phyloP scores from a whole-genome alignment of 1,139 yeast genomes.

The Blastobotrys indianensis region DNA sequence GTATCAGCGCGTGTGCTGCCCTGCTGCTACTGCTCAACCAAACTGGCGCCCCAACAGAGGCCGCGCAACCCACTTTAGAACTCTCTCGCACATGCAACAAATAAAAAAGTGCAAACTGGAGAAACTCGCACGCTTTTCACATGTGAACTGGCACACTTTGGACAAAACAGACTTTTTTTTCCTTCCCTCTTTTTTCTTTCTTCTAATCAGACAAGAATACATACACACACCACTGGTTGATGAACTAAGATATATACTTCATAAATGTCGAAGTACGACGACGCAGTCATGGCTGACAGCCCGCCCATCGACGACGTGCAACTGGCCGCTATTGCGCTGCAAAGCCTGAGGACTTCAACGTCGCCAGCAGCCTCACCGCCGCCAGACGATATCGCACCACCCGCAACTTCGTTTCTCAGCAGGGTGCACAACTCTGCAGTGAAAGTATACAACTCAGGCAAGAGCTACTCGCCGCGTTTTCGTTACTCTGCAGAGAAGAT shows the following conservation, averaged over 20 bases:
- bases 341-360: slow-evolving; percentile 12
- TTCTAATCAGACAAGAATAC: not conserved
- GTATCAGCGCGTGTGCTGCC: too few relatives aligned
- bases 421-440: slow-evolving; percentile 48
- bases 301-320: slow-evolving; percentile 11
- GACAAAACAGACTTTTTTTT: slow-evolving; percentile 1
- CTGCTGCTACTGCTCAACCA: too few relatives aligned
- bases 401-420: slow-evolving; percentile 15
- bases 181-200: not conserved
- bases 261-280: too few relatives aligned
- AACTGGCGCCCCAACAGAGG: too few relatives aligned
- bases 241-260: too few relatives aligned
- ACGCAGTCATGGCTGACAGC: not conserved
- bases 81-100: too few relatives aligned
- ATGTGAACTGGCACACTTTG: too few relatives aligned
- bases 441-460: slow-evolving; percentile 52
- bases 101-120: too few relatives aligned
- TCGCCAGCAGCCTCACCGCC: slow-evolving; percentile 12
- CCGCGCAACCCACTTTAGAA: too few relatives aligned
- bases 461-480: slow-evolving; percentile 51
- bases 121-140: too few relatives aligned
- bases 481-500: slow-evolving; percentile 63
- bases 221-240: too few relatives aligned
- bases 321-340: slow-evolving; percentile 15
- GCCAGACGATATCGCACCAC: not conserved